phyloP scores from a whole-genome alignment of 257 asterid genomes.

The Solanum pinnatisectum region DNA sequence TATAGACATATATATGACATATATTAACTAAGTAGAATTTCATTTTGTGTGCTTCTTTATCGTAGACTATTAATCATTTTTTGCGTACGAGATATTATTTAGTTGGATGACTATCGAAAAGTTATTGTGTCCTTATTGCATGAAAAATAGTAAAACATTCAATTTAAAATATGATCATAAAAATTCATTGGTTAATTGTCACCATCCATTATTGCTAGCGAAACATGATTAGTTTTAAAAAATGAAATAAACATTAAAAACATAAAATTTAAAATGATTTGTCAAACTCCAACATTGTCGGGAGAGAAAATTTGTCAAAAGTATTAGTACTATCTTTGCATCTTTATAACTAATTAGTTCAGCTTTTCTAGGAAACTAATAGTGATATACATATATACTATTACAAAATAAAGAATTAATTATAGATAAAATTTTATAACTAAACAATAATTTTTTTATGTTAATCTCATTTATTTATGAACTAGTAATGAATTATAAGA shows the following conservation, averaged over 20 bases:
- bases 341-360: neutral
- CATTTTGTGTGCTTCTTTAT: neutral
- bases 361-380: neutral
- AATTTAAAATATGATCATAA: neutral
- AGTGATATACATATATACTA: neutral
- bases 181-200: neutral
- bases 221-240: neutral
- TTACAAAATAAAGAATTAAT: too few species aligned
- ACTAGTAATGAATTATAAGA: neutral
- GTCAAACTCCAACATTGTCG: neutral
- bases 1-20: neutral
- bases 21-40: neutral
- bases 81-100: neutral
- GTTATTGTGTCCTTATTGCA: neutral
- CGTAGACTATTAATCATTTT: neutral
- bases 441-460: too few species aligned
- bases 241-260: neutral
- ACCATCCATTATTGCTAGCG: neutral
- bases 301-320: neutral
- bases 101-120: neutral
- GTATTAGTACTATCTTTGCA: neutral
- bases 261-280: neutral
- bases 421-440: too few species aligned
- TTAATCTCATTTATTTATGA: neutral
- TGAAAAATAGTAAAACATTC: neutral